Percentiles rank a stretch among this genome's conserved stretches.
Evolutionary conservation across 495 filamentous ascomycete species (phyloP).

Genomic region (Acidiella bohemica): DNA sequence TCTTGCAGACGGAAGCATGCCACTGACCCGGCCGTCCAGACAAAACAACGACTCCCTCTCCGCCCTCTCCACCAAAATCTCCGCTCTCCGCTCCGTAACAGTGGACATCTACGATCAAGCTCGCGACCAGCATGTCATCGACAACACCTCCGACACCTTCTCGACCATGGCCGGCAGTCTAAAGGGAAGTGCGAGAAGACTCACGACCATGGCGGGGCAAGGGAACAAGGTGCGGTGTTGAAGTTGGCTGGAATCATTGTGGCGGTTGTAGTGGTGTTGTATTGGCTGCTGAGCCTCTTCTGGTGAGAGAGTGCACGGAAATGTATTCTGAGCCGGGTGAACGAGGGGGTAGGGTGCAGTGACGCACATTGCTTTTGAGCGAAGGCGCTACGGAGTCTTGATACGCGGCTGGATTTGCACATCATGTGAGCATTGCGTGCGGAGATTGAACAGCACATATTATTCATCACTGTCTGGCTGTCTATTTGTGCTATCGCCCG

Average conservation of each 20-base stretch:
- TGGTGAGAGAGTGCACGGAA: constrained; percentile 8
- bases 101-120: constrained; percentile 96
- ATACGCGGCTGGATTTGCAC: neutral
- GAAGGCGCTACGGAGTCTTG: too few species aligned
- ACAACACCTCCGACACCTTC: constrained; percentile 59
- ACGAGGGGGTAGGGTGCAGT: too few species aligned
- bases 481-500: too few species aligned
- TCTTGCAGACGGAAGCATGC: too few species aligned
- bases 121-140: constrained; percentile 69
- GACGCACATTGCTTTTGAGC: too few species aligned
- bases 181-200: constrained; percentile 71
- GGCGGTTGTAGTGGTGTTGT: constrained; percentile 58
- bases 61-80: constrained; percentile 79
- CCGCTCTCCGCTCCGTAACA: constrained; percentile 87
- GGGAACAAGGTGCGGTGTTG: constrained; percentile 82
- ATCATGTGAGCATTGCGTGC: too few species aligned
- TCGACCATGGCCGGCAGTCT: constrained; percentile 52
- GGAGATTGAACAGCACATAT: too few species aligned
- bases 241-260: constrained; percentile 78
- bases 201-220: constrained; percentile 80
- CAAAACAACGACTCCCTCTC: constrained; percentile 95
- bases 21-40: too few species aligned
- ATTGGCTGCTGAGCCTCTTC: constrained; percentile 37
- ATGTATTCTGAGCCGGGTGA: constrained; percentile 1
- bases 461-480: too few species aligned